Base-by-base conservation (phyloP, 2,329 filamentous ascomycete genomes). In the Pestalotiopsis sp. region DNA sequence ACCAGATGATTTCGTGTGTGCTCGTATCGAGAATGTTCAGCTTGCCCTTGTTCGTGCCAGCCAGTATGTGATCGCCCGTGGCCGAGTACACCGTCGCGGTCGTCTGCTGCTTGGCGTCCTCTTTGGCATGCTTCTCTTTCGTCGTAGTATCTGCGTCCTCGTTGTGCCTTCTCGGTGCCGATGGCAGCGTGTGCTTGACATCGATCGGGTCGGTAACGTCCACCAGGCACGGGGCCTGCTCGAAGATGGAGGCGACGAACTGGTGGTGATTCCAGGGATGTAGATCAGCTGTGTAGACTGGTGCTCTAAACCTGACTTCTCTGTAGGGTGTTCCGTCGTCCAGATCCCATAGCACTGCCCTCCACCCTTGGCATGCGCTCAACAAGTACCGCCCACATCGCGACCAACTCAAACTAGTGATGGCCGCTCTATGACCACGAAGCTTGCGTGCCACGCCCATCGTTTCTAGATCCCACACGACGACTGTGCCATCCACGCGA, bases 391-490 rank as follows among this genome's bases (percentile, higher is more conserved):
- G 89, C 31, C 96, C 95, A 81, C 94, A 93, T 75, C 92, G 88
- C 66, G 95, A 98, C 96, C 96, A 99, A 83, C 95, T 97, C 70
- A 99, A 82, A 65, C 93, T 97, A 74, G 97, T 95, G 68, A 99
- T 95, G 78, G 96, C 95, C 77, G 93, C 91, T 65, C 93, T 97
- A 82, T 99, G 96, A 13, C 95, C 96, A 72, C 94, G 90, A 72
- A 99, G 85, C 82, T 98, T 99, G 77, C 94, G 92, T 69, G 96
- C 96, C 4, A 98, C 93, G 49, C 96, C 95, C 86, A 97, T 97
- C 11, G 97, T 99, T 82, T 99, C 97, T 64, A 98, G 90, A 78
- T 99, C 96, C 87, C 97, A 99, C 61, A 99, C 92, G 67, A 97
- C 93, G 56, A 99, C 92, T 4, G 94, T 96, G 73, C 96, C 96